These are phyloP conservation scores for Leishmania mexicana DNA, from an alignment of 208 protist genomes.

Conservation along the genomic window DNA sequence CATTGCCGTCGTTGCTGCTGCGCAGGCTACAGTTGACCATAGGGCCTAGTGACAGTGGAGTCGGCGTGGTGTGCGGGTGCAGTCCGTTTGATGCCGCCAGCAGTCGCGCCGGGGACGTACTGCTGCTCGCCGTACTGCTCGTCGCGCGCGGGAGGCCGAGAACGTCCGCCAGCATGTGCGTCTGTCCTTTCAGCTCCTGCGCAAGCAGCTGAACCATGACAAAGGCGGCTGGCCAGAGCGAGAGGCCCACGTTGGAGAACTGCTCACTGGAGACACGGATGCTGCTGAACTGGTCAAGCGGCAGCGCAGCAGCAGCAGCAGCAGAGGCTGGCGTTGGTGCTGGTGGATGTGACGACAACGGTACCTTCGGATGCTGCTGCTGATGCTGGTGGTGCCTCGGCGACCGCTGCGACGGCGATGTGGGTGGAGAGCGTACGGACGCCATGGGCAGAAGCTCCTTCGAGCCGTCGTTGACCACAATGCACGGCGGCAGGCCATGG, in stretches of 20 bases:
- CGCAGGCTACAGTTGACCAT: background rate
- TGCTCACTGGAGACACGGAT: constrained; percentile 61
- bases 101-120: background rate
- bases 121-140: background rate
- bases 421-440: background rate
- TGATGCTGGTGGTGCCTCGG: background rate
- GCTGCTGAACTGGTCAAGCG: constrained; percentile 41
- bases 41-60: background rate
- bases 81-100: constrained; percentile 9
- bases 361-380: background rate
- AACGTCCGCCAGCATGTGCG: constrained; percentile 37
- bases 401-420: constrained; percentile 1
- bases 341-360: background rate
- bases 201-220: constrained; percentile 74
- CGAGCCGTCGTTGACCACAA: background rate
- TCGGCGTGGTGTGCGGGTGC: background rate
- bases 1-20: background rate
- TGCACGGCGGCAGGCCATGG: background rate
- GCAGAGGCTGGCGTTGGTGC: constrained; percentile 6
- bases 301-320: background rate
- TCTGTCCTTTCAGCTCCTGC: constrained; percentile 50
- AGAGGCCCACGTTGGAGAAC: constrained; percentile 79
- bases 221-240: constrained; percentile 83
- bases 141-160: constrained; percentile 24
- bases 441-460: constrained; percentile 12